A percentile compares a stretch with the other conserved stretches of the same genome.
Conservation (phyloP, 768 basidiomycete species). For the Boletus tylopilopsis region DNA sequence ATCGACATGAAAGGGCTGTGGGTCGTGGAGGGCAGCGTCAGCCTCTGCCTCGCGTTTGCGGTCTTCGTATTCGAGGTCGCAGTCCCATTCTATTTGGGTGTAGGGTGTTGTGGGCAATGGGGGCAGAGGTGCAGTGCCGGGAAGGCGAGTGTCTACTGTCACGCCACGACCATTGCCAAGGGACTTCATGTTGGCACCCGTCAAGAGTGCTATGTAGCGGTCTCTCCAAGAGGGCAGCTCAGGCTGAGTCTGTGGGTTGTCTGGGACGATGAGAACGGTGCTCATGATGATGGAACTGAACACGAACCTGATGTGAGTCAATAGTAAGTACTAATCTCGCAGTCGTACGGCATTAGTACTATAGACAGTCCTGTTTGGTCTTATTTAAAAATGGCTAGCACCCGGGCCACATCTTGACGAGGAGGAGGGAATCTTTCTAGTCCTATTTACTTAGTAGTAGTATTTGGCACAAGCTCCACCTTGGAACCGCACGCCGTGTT, state of each 20-base stretch:
- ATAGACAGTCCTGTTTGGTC: conserved; percentile 24
- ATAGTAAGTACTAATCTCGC: neutral
- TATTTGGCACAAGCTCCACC: too few species aligned
- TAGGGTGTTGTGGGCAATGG: conserved; percentile 4
- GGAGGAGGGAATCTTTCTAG: too few species aligned
- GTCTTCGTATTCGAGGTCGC: conserved; percentile 70
- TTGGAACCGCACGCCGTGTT: neutral
- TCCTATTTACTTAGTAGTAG: too few species aligned
- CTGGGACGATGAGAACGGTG: neutral
- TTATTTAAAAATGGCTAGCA: too few species aligned
- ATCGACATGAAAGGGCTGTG: conserved; percentile 72
- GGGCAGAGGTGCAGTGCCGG: conserved; percentile 23
- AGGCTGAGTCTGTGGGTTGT: neutral
- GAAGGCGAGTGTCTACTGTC: neutral
- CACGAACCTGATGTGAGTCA: conserved; percentile 22
- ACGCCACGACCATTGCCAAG: neutral
- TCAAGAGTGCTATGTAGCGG: conserved; percentile 3
- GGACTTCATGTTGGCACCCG: conserved; percentile 12
- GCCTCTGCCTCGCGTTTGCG: conserved; percentile 58
- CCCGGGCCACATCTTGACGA: conserved; percentile 14
- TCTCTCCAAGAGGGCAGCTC: conserved; percentile 3
- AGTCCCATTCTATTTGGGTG: conserved; percentile 55
- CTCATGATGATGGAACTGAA: neutral
- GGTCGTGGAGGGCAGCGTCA: conserved; percentile 58
- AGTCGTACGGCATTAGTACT: conserved; percentile 20